Evolutionary conservation across 2,329 filamentous ascomycete genomes (phyloP).

Genomic region (Nigrospora oryzae): DNA sequence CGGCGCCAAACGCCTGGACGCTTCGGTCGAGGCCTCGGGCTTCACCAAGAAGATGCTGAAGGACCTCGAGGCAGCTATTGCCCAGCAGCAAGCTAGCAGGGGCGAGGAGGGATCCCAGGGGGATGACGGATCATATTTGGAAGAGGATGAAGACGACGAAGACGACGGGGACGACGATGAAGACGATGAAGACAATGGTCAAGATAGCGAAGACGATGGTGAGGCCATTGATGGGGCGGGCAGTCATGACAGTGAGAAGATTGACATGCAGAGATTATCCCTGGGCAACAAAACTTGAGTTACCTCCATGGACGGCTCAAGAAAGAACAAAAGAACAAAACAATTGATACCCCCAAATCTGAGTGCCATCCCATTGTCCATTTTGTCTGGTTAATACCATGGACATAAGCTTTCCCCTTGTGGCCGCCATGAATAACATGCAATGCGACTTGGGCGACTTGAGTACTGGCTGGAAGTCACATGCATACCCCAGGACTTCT

Average conservation of each 20-base stretch:
- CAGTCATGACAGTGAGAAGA: conserved; percentile 6
- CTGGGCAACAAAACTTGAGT: conserved; percentile 15
- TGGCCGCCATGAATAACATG: no score
- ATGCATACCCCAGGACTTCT: no score
- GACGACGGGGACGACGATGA: no score
- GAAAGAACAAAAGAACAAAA: background rate
- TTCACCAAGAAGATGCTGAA: conserved; percentile 97
- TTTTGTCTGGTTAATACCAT: no score
- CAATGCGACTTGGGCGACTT: no score
- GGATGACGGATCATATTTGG: conserved; percentile 22
- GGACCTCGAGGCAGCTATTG: conserved; percentile 85
- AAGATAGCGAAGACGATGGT: conserved; percentile 22
- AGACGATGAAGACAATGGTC: conserved; percentile 20
- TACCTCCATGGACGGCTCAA: background rate
- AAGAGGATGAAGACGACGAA: conserved; percentile 24
- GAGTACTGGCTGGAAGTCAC: no score
- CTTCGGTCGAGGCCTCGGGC: conserved; percentile 83
- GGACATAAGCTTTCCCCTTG: no score
- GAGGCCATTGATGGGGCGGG: conserved; percentile 15
- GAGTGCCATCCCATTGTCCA: no score
- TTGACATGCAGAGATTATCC: conserved; percentile 15
- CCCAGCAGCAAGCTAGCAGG: conserved; percentile 56
- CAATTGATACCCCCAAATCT: conserved; percentile 3
- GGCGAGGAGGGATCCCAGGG: conserved; percentile 27
- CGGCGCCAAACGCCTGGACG: conserved; percentile 65